Conservation (phyloP, 2,329 filamentous ascomycete genomes). For the Hymenoscyphus albidus region DNA sequence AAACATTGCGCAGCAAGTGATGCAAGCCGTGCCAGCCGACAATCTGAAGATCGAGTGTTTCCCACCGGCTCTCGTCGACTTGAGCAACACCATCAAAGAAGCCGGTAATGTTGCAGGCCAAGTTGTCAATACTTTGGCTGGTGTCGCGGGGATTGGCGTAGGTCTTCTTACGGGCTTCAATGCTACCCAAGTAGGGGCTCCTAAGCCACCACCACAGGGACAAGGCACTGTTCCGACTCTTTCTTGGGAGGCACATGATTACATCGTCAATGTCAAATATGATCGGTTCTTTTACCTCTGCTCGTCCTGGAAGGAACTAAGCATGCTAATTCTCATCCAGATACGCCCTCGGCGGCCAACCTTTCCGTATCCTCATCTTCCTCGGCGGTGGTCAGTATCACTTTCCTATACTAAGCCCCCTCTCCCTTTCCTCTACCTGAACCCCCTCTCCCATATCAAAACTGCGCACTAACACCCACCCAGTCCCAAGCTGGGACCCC, state of each 20-base stretch:
- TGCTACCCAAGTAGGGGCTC: neutral
- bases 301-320: no score
- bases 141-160: neutral
- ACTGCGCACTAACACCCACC: no score
- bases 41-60: constrained; percentile 16
- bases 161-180: neutral
- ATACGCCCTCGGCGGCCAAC: constrained; percentile 16
- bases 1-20: constrained; percentile 9
- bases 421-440: neutral
- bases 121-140: neutral
- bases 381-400: constrained; percentile 11
- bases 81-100: constrained; percentile 7
- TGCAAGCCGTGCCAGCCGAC: constrained; percentile 7
- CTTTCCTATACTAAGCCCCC: neutral
- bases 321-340: constrained; percentile 1
- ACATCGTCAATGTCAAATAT: constrained; percentile 17
- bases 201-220: neutral
- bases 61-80: constrained; percentile 14
- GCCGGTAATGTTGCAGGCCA: neutral
- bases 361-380: constrained; percentile 17
- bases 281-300: constrained; percentile 11
- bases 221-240: constrained; percentile 7
- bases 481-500: neutral
- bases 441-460: neutral
- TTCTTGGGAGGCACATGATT: constrained; percentile 16